Percentiles rank a stretch among this genome's conserved stretches.
phyloP scores from a whole-genome alignment of 306 rosid species.

The Rubus parviflorus region DNA sequence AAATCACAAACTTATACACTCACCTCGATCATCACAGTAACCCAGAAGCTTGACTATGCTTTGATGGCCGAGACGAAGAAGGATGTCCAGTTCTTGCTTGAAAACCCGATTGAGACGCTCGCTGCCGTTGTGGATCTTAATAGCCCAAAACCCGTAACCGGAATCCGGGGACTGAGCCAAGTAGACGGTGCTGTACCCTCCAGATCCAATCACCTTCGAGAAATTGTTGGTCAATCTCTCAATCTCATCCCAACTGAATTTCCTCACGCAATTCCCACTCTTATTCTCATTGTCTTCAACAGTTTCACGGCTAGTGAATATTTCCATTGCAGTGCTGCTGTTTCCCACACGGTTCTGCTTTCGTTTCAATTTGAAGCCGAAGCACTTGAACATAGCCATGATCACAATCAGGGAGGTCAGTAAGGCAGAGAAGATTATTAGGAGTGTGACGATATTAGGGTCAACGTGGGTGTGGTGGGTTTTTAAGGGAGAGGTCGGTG shows the following conservation, averaged over 20 bases:
- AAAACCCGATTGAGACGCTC: slow-evolving; percentile 40
- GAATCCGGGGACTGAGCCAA: slow-evolving; percentile 21
- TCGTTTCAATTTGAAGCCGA: slow-evolving; percentile 18
- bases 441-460: not conserved
- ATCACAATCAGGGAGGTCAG: not conserved
- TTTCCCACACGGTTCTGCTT: not conserved
- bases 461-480: slow-evolving; percentile 1
- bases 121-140: slow-evolving; percentile 40
- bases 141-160: slow-evolving; percentile 11
- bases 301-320: not conserved
- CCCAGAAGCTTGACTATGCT: slow-evolving; percentile 38
- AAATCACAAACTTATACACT: not conserved
- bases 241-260: slow-evolving; percentile 44
- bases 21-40: slow-evolving; percentile 41
- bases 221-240: slow-evolving; percentile 32
- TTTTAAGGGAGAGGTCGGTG: slow-evolving; percentile 2
- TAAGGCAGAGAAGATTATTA: not conserved
- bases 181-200: slow-evolving; percentile 52
- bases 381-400: slow-evolving; percentile 32
- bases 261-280: slow-evolving; percentile 5
- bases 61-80: slow-evolving; percentile 34
- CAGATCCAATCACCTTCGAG: slow-evolving; percentile 42
- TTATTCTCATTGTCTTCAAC: no score
- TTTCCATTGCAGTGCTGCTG: not conserved
- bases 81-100: slow-evolving; percentile 44